Evolutionary conservation across 2,329 filamentous ascomycete genomes (phyloP).

Genomic region (Taxawa tesnikishii): DNA sequence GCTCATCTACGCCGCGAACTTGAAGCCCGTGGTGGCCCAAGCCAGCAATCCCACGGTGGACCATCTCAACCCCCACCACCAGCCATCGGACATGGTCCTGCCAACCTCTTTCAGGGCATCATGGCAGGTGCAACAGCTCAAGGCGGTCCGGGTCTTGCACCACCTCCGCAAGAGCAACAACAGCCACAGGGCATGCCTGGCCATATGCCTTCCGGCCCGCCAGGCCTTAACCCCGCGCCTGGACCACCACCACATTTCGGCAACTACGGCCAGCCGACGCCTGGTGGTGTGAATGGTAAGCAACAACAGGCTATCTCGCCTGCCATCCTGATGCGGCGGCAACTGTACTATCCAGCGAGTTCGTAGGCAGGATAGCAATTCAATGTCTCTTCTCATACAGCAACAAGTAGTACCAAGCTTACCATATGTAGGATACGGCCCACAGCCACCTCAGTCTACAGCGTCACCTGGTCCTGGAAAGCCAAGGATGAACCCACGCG

Average conservation of each 20-base stretch:
- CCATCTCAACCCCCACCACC: conserved; percentile 77
- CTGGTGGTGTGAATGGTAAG: conserved; percentile 50
- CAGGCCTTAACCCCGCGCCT: conserved; percentile 45
- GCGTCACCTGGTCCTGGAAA: conserved; percentile 78
- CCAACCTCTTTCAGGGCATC: conserved; percentile 87
- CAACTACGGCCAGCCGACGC: conserved; percentile 47
- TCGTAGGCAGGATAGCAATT: no score
- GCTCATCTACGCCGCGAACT: conserved; percentile 76
- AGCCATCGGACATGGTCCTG: conserved; percentile 72
- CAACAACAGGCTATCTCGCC: no score
- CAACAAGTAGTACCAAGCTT: no score
- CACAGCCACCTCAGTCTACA: conserved; percentile 71
- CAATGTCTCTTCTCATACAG: no score
- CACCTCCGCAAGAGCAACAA: conserved; percentile 47
- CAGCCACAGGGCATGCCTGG: conserved; percentile 45
- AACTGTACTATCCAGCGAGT: no score
- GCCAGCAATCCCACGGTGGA: conserved; percentile 56
- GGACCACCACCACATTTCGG: conserved; percentile 57
- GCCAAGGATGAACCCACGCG: conserved; percentile 45
- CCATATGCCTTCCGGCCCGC: conserved; percentile 63
- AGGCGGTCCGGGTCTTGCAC: conserved; percentile 70
- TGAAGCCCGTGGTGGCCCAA: conserved; percentile 54
- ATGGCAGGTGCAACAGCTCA: conserved; percentile 82
- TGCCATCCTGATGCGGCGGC: no score
- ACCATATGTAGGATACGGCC: conserved; percentile 56